Percentiles rank a stretch among this genome's conserved stretches.
Evolutionary conservation across 2,329 filamentous ascomycete genomes (phyloP).

Genomic region (Trichoderma breve): DNA sequence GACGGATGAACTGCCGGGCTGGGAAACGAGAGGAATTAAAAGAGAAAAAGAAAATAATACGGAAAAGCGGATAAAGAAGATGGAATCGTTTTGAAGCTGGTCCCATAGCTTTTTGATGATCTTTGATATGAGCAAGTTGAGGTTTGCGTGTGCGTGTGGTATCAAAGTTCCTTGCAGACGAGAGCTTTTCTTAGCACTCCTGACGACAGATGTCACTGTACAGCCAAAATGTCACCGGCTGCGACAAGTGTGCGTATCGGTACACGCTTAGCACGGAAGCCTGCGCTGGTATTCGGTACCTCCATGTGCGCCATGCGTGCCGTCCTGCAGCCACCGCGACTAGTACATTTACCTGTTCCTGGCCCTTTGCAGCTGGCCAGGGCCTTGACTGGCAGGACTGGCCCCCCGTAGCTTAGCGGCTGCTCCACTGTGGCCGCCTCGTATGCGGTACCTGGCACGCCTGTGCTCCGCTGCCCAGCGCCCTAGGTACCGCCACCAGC

Average conservation of each 20-base stretch:
- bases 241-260: neutral
- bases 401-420: constrained; percentile 6
- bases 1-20: neutral
- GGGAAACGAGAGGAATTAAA: neutral
- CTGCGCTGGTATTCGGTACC: neutral
- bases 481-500: neutral
- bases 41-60: neutral
- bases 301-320: neutral
- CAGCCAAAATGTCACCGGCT: neutral
- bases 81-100: neutral
- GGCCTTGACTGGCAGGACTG: neutral
- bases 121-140: neutral
- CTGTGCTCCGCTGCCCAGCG: neutral
- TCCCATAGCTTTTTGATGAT: neutral
- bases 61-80: neutral
- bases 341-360: neutral
- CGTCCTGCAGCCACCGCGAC: neutral
- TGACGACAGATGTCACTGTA: neutral
- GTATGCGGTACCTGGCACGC: constrained; percentile 12
- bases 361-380: neutral
- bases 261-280: neutral
- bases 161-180: neutral
- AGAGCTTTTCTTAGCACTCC: neutral
- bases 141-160: neutral
- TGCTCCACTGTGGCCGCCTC: constrained; percentile 19